phyloP scores from a whole-genome alignment of 2,329 filamentous ascomycete genomes.

The Xylaria sp. region DNA sequence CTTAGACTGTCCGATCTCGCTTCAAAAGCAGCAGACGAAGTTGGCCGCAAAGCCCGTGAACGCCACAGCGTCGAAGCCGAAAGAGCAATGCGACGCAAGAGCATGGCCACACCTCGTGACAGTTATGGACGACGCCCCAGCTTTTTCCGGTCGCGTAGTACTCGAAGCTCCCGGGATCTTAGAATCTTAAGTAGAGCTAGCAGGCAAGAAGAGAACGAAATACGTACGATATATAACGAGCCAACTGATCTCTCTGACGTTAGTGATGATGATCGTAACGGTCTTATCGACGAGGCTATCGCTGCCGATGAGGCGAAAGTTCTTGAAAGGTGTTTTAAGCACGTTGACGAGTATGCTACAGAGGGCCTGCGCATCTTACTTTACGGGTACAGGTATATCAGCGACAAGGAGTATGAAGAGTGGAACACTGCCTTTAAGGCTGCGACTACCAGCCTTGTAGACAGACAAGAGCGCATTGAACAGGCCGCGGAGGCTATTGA shows the following conservation, averaged over 20 bases:
- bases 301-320: constrained; percentile 68
- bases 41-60: constrained; percentile 72
- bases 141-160: constrained; percentile 49
- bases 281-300: constrained; percentile 60
- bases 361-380: constrained; percentile 87
- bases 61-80: constrained; percentile 64
- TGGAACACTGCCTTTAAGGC: constrained; percentile 83
- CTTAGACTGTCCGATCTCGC: constrained; percentile 80
- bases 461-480: constrained; percentile 81
- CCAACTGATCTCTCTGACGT: constrained; percentile 3
- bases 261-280: constrained; percentile 22
- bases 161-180: constrained; percentile 49
- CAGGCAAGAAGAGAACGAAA: constrained; percentile 26
- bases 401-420: constrained; percentile 74
- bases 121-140: constrained; percentile 55
- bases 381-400: constrained; percentile 80
- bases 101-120: constrained; percentile 51
- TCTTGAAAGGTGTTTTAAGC: constrained; percentile 85
- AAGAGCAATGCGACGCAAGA: constrained; percentile 44
- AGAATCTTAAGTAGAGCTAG: constrained; percentile 36
- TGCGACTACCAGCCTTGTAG: constrained; percentile 79
- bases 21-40: constrained; percentile 75
- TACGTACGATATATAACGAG: constrained; percentile 1
- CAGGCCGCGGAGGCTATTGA: constrained; percentile 82
- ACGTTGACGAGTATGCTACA: constrained; percentile 87